These are phyloP conservation scores for Chrysochromulina tobinii DNA, from an alignment of 78 protist genomes.

Conservation along the genomic window DNA sequence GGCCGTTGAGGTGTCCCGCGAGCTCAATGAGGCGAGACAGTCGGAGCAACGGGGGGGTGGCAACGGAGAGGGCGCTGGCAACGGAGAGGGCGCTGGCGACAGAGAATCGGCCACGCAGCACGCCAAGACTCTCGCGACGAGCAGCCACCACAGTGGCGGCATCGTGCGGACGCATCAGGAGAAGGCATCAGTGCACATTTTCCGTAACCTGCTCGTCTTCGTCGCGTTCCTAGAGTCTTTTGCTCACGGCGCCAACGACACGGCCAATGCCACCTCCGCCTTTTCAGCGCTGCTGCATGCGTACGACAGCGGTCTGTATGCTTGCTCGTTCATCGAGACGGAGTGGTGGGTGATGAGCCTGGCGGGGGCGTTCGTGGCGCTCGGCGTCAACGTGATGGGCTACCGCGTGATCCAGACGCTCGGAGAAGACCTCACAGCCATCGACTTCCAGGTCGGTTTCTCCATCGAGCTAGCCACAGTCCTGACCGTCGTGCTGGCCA, in stretches of 20 bases:
- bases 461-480: background rate
- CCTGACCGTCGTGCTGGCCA: too few species aligned
- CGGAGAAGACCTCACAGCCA: background rate
- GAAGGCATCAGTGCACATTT: background rate
- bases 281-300: conserved; percentile 3
- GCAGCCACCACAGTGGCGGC: too few species aligned
- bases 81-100: too few species aligned
- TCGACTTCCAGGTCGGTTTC: background rate
- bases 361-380: background rate
- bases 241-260: conserved; percentile 53
- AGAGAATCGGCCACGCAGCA: too few species aligned
- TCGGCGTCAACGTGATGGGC: background rate
- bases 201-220: conserved; percentile 6
- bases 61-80: too few species aligned
- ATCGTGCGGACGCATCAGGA: too few species aligned
- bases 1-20: too few species aligned
- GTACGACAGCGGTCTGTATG: background rate
- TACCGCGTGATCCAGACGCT: background rate
- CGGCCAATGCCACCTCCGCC: conserved; percentile 15
- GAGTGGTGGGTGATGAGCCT: background rate
- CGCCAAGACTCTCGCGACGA: too few species aligned
- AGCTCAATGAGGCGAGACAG: too few species aligned
- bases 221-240: background rate
- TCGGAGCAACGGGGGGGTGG: too few species aligned
- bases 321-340: background rate